Conservation (phyloP, 1,284 basidiomycete species). For the Dichomitus squalens region DNA sequence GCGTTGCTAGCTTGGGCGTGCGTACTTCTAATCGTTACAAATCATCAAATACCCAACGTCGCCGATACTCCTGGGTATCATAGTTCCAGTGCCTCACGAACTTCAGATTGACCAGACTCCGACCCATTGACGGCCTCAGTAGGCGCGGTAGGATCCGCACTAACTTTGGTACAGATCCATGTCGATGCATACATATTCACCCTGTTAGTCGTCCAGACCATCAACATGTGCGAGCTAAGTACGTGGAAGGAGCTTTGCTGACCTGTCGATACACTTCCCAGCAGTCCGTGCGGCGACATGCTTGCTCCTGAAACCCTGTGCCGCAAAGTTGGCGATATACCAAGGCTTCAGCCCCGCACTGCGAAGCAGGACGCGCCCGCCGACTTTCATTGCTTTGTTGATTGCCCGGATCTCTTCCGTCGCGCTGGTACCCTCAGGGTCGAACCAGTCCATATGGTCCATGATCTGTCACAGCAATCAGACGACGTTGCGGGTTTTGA, state of each 20-base stretch:
- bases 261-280: conserved; percentile 26
- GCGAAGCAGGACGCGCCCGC: conserved; percentile 25
- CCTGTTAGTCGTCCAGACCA: not conserved
- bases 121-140: not conserved
- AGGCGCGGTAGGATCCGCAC: conserved; percentile 9
- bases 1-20: no score
- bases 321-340: conserved; percentile 24
- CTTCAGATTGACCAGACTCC: conserved; percentile 7
- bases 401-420: conserved; percentile 23
- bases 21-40: no score
- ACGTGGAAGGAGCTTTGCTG: not conserved
- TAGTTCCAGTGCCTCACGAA: conserved; percentile 13
- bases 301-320: conserved; percentile 24
- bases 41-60: no score
- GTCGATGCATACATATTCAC: conserved; percentile 30
- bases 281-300: conserved; percentile 19
- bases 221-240: not conserved
- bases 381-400: conserved; percentile 26
- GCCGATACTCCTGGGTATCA: no score
- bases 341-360: conserved; percentile 24
- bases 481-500: not conserved
- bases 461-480: conserved; percentile 17
- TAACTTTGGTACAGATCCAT: conserved; percentile 25
- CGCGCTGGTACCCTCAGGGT: conserved; percentile 19
- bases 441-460: conserved; percentile 29